Conservation (phyloP, 1,139 yeast genomes). For the Wickerhamomyces sp. region DNA sequence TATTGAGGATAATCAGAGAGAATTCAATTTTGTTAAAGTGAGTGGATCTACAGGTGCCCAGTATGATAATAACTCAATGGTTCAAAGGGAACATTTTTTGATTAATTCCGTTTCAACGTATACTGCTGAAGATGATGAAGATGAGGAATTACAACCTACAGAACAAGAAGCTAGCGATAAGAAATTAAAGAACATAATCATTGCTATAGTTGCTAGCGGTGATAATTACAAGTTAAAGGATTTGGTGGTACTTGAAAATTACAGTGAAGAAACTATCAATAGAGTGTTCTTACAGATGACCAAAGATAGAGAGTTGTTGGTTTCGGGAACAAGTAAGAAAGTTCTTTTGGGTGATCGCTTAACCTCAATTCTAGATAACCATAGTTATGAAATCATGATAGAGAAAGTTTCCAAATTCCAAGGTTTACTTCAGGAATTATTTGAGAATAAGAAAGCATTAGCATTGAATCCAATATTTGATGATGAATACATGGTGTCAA, state of each 20-base stretch:
- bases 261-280: conserved; percentile 42
- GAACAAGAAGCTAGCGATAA: conserved; percentile 23
- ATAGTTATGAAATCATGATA: conserved; percentile 40
- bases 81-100: conserved; percentile 48
- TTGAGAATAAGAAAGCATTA: conserved; percentile 45
- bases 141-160: conserved; percentile 18
- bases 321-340: conserved; percentile 42
- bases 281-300: conserved; percentile 51
- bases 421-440: conserved; percentile 34
- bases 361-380: conserved; percentile 36
- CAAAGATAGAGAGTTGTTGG: conserved; percentile 48
- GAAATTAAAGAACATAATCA: conserved; percentile 33
- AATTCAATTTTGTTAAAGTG: conserved; percentile 25
- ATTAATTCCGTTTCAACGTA: conserved; percentile 37
- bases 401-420: conserved; percentile 43
- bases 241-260: conserved; percentile 40
- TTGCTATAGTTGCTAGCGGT: conserved; percentile 61
- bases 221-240: conserved; percentile 42
- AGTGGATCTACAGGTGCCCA: conserved; percentile 18
- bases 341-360: conserved; percentile 60
- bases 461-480: conserved; percentile 55
- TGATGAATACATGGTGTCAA: conserved; percentile 52
- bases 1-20: conserved; percentile 28
- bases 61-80: conserved; percentile 37
- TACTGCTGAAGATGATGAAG: conserved; percentile 1